Conservation (phyloP, 2,329 filamentous ascomycete genomes). For the Phoma sp. region DNA sequence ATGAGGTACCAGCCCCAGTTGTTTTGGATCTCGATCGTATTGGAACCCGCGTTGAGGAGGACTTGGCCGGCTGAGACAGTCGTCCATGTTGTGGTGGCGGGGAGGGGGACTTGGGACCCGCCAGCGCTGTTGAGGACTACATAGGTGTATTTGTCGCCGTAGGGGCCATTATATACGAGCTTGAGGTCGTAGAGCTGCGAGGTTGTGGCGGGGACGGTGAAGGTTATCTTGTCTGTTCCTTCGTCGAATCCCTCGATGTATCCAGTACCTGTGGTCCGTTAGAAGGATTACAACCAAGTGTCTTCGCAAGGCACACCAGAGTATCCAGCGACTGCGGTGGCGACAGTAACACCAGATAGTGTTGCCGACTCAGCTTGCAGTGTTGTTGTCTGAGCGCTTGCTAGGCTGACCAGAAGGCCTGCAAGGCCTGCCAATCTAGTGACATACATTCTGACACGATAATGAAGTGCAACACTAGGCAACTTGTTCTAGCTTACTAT, state of each 20-base stretch:
- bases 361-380: slow-evolving; percentile 53
- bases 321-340: slow-evolving; percentile 50
- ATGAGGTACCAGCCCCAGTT: slow-evolving; percentile 60
- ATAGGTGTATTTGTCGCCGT: slow-evolving; percentile 55
- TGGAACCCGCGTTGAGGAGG: slow-evolving; percentile 52
- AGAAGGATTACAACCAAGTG: background rate
- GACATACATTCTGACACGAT: background rate
- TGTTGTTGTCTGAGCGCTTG: slow-evolving; percentile 26
- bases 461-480: background rate
- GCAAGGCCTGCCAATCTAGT: slow-evolving; percentile 3
- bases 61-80: slow-evolving; percentile 54
- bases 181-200: slow-evolving; percentile 54
- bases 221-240: slow-evolving; percentile 52
- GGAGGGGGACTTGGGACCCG: slow-evolving; percentile 51
- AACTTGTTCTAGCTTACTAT: background rate
- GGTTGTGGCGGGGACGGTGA: slow-evolving; percentile 47
- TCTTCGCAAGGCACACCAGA: slow-evolving; percentile 33
- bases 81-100: slow-evolving; percentile 49
- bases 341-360: slow-evolving; percentile 51
- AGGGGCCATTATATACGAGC: slow-evolving; percentile 54
- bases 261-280: slow-evolving; percentile 49
- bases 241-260: slow-evolving; percentile 58
- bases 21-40: slow-evolving; percentile 55
- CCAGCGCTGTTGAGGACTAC: slow-evolving; percentile 54
- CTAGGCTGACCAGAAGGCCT: slow-evolving; percentile 10